Evolutionary conservation across 805 yeast species (phyloP).

Genomic region (Cyberlindnera nakhonratchasimensis): DNA sequence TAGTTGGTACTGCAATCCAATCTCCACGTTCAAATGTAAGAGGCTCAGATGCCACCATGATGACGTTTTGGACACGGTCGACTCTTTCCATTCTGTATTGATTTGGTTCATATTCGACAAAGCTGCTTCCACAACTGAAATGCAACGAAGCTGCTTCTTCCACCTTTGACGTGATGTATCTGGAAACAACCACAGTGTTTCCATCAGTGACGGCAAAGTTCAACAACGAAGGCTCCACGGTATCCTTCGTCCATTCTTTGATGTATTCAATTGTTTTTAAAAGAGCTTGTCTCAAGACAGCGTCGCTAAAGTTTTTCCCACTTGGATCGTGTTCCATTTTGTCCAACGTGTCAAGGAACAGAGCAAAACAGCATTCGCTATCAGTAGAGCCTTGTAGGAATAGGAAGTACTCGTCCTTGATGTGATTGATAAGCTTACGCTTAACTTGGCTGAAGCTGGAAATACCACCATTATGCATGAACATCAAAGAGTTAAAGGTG

Average conservation of each 20-base stretch:
- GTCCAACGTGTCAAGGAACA: conserved; percentile 72
- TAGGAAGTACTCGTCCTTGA: conserved; percentile 76
- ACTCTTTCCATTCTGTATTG: conserved; percentile 91
- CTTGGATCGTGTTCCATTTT: conserved; percentile 75
- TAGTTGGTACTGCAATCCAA: conserved; percentile 96
- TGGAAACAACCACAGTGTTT: conserved; percentile 72
- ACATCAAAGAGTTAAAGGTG: conserved; percentile 79
- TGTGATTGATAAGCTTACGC: conserved; percentile 63
- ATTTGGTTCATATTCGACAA: conserved; percentile 87
- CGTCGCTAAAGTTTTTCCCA: conserved; percentile 47
- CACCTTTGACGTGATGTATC: conserved; percentile 83
- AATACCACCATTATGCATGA: conserved; percentile 97
- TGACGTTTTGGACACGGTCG: conserved; percentile 88
- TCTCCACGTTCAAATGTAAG: conserved; percentile 94
- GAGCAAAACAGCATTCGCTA: conserved; percentile 91
- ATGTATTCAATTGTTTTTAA: conserved; percentile 69
- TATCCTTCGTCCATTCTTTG: conserved; percentile 73
- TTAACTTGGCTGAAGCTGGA: conserved; percentile 72
- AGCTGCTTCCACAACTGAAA: conserved; percentile 89
- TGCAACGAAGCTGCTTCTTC: conserved; percentile 97
- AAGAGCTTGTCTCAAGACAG: conserved; percentile 62
- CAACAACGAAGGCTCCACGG: conserved; percentile 77
- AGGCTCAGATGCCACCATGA: conserved; percentile 97
- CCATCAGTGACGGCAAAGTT: conserved; percentile 98
- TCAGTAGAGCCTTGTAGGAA: conserved; percentile 92